Percentiles rank a stretch among this genome's conserved stretches.
Conservation (phyloP, 2,329 filamentous ascomycete genomes). For the Fusarium pseudograminearum region DNA sequence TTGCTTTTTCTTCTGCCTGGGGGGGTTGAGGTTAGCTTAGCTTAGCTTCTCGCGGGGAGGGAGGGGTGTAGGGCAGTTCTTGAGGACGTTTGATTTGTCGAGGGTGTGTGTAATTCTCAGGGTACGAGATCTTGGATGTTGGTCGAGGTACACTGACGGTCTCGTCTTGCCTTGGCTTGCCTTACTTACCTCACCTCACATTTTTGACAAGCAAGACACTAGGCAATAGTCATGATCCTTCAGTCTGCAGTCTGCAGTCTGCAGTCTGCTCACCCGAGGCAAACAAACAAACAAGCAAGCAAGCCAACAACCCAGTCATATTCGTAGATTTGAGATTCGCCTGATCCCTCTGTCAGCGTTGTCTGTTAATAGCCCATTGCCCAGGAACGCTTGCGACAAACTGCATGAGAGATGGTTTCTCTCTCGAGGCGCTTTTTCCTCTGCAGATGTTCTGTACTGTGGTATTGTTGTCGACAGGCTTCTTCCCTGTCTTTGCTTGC, state of each 20-base stretch:
- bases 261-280: constrained; percentile 4
- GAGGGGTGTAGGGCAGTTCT: constrained; percentile 34
- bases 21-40: constrained; percentile 1
- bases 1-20: neutral
- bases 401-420: constrained; percentile 20
- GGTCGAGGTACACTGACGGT: constrained; percentile 22
- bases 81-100: neutral
- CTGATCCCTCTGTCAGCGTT: neutral
- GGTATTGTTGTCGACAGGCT: constrained; percentile 8
- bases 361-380: constrained; percentile 4
- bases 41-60: constrained; percentile 18
- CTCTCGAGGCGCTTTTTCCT: constrained; percentile 26
- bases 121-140: constrained; percentile 23
- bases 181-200: constrained; percentile 12
- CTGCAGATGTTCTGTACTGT: neutral
- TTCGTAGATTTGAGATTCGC: neutral
- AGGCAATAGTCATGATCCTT: neutral
- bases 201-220: neutral
- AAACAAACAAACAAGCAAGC: neutral
- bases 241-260: neutral
- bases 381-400: constrained; percentile 4
- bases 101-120: constrained; percentile 11
- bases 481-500: constrained; percentile 30
- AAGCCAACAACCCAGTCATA: neutral
- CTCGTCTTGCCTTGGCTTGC: constrained; percentile 9